Conservation (phyloP, 2,329 filamentous ascomycete genomes). For the Phaeophleospora eucalypticola region DNA sequence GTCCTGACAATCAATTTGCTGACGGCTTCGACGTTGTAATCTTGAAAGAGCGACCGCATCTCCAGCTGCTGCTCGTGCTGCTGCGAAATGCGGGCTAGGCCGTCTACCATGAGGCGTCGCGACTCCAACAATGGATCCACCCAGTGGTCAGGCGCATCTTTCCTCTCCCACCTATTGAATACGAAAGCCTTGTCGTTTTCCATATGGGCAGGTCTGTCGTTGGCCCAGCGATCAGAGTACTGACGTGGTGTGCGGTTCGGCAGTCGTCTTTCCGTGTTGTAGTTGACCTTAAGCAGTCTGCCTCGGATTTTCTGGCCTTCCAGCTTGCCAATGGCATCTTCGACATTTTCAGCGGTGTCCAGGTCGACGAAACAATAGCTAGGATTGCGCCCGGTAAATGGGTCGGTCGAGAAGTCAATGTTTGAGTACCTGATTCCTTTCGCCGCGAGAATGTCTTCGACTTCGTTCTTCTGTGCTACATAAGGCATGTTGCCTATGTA, state of each 20-base stretch:
- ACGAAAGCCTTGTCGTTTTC: constrained; percentile 9
- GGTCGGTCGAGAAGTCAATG: constrained; percentile 66
- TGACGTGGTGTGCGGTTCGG: no score
- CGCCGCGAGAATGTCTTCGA: constrained; percentile 46
- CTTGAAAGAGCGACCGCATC: constrained; percentile 43
- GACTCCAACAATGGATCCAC: constrained; percentile 33
- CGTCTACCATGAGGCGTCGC: constrained; percentile 44
- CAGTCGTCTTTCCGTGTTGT: constrained; percentile 20
- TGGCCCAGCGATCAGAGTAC: constrained; percentile 1
- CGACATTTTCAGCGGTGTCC: constrained; percentile 52
- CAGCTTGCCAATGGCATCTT: constrained; percentile 55
- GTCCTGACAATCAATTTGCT: constrained; percentile 40
- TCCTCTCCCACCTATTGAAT: constrained; percentile 43
- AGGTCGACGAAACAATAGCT: constrained; percentile 75
- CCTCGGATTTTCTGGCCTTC: constrained; percentile 53
- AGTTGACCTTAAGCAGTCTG: constrained; percentile 59
- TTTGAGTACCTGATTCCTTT: constrained; percentile 37
- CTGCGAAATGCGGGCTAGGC: constrained; percentile 42
- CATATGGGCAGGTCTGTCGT: constrained; percentile 1
- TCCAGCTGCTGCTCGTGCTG: constrained; percentile 41
- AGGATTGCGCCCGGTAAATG: constrained; percentile 64
- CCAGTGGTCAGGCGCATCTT: constrained; percentile 36
- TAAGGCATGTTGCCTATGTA: constrained; percentile 56
- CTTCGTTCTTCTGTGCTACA: constrained; percentile 49
- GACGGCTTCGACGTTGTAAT: constrained; percentile 43